Percentiles rank a stretch among this genome's conserved stretches.
phyloP scores from a whole-genome alignment of 495 filamentous ascomycete species.

The Penicillium mononematosum region DNA sequence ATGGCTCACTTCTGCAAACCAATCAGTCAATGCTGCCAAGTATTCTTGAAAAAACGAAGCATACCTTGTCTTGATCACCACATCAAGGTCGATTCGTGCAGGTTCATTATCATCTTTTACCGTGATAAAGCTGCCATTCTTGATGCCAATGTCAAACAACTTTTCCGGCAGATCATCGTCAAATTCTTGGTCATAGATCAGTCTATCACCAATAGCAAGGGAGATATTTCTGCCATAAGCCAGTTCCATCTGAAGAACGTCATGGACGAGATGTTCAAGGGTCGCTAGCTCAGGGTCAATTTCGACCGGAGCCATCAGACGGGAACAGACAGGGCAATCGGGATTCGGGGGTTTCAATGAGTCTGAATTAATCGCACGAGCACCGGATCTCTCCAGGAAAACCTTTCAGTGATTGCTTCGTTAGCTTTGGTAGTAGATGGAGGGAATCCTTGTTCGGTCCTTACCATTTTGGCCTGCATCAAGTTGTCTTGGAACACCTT shows the following conservation, averaged over 20 bases:
- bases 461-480: conserved; percentile 57
- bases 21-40: conserved; percentile 12
- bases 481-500: conserved; percentile 81
- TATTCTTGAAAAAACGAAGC: background rate
- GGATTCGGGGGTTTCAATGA: conserved; percentile 73
- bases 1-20: conserved; percentile 23
- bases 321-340: conserved; percentile 77
- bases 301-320: conserved; percentile 60
- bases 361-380: conserved; percentile 71
- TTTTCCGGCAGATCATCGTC: conserved; percentile 82
- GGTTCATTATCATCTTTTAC: conserved; percentile 87
- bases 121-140: conserved; percentile 73
- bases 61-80: conserved; percentile 53
- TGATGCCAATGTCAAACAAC: conserved; percentile 72
- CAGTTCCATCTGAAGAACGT: conserved; percentile 63
- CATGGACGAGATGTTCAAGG: conserved; percentile 76
- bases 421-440: conserved; percentile 9
- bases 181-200: conserved; percentile 84
- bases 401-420: conserved; percentile 44
- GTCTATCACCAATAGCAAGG: conserved; percentile 66
- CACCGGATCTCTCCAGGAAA: conserved; percentile 73
- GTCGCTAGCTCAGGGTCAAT: conserved; percentile 76
- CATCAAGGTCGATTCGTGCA: conserved; percentile 78
- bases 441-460: background rate
- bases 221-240: conserved; percentile 84